Percentiles rank a stretch among this genome's conserved stretches.
Conservation (phyloP, 148 eudicot genomes). For the Rhododendron williamsianum region DNA sequence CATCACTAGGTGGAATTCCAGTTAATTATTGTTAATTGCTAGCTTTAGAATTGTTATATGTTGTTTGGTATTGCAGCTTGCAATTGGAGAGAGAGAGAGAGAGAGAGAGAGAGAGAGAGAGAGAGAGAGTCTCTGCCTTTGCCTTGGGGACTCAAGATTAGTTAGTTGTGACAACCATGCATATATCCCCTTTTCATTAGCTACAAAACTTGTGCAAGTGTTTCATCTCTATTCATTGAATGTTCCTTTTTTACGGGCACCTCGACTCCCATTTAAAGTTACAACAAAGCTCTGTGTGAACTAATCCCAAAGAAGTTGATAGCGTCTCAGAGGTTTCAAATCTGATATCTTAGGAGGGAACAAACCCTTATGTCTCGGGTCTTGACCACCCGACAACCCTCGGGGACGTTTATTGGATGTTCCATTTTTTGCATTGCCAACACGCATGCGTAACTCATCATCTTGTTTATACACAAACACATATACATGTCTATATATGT, state of each 20-base stretch:
- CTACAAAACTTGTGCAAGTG: background rate
- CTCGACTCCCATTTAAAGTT: too few relatives aligned
- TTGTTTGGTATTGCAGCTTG: background rate
- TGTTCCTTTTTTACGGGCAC: too few relatives aligned
- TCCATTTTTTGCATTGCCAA: background rate
- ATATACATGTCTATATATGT: background rate
- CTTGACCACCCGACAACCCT: too few relatives aligned
- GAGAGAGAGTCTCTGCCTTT: background rate
- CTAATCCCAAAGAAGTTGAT: too few relatives aligned
- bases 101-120: background rate
- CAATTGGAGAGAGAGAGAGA: background rate
- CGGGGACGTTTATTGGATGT: too few relatives aligned
- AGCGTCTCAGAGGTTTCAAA: too few relatives aligned
- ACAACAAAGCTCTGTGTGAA: too few relatives aligned
- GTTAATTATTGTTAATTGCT: background rate
- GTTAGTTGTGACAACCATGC: slow-evolving; percentile 2
- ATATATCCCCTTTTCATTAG: background rate
- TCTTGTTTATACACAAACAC: background rate
- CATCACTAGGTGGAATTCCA: background rate
- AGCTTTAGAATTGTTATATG: background rate
- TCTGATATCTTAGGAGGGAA: too few relatives aligned
- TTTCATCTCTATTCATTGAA: background rate
- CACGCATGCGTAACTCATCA: background rate
- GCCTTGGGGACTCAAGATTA: background rate
- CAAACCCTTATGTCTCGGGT: too few relatives aligned